A percentile compares a stretch with the other conserved stretches of the same genome.
These are phyloP conservation scores for Cryphonectria radicalis DNA, from an alignment of 2,329 filamentous ascomycete genomes.

Conservation along the genomic window DNA sequence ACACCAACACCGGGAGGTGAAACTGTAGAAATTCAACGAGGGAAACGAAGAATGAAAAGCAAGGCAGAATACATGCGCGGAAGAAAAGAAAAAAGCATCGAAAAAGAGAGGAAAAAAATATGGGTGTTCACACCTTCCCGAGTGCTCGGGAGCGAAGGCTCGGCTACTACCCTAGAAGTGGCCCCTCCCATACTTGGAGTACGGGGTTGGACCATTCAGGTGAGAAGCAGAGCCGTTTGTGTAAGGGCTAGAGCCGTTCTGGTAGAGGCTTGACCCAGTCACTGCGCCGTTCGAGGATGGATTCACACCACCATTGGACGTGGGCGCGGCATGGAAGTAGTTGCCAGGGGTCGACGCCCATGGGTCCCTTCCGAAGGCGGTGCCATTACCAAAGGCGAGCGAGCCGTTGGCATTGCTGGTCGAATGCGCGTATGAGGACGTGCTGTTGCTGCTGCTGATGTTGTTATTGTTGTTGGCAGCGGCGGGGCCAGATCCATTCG, in stretches of 20 bases:
- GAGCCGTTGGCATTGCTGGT: slow-evolving; percentile 10
- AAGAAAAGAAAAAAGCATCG: background rate
- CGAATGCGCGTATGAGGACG: slow-evolving; percentile 10
- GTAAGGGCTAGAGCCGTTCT: background rate
- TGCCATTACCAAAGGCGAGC: slow-evolving; percentile 6
- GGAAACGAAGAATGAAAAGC: background rate
- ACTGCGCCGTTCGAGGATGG: slow-evolving; percentile 9
- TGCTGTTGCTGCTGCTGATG: slow-evolving; percentile 1
- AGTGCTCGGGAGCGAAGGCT: background rate
- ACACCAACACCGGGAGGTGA: background rate
- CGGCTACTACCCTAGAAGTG: background rate
- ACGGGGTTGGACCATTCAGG: background rate
- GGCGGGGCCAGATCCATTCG: slow-evolving; percentile 10
- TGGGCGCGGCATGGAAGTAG: slow-evolving; percentile 1
- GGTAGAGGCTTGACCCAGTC: background rate
- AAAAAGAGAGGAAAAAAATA: background rate
- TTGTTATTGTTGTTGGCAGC: background rate
- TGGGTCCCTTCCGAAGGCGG: slow-evolving; percentile 14
- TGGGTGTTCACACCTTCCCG: background rate
- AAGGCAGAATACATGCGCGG: background rate
- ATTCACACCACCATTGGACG: background rate
- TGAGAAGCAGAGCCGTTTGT: background rate
- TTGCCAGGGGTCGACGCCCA: slow-evolving; percentile 20
- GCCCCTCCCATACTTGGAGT: slow-evolving; percentile 14
- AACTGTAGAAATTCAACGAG: slow-evolving; percentile 9